Conservation (phyloP, 2,329 filamentous ascomycete species). For the Phialophora tarda region DNA sequence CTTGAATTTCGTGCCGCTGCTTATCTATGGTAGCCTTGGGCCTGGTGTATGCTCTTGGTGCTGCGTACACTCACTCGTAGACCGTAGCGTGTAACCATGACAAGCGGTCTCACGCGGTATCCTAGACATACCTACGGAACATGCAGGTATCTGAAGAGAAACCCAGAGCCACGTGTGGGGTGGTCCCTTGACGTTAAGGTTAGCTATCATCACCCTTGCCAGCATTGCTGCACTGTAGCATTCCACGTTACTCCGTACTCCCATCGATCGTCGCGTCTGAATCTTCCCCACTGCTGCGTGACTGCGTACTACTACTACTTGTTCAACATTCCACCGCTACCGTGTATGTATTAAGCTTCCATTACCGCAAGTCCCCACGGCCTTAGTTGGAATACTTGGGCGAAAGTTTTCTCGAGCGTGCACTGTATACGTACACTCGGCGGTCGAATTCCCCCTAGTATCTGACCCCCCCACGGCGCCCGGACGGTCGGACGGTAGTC, state of each 20-base stretch:
- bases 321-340: no score
- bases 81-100: background rate
- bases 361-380: no score
- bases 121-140: background rate
- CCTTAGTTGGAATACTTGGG: no score
- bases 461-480: no score
- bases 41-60: background rate
- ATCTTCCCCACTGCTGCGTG: no score
- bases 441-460: no score
- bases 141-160: background rate
- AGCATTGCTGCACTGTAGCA: background rate
- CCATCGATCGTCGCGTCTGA: no score
- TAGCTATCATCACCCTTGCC: background rate
- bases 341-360: no score
- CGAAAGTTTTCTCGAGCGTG: no score
- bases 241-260: background rate
- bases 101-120: background rate
- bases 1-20: background rate
- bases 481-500: no score
- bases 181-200: background rate
- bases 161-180: background rate
- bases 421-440: no score
- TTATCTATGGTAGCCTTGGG: background rate
- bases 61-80: background rate
- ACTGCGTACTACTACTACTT: no score